Evolutionary conservation across 805 yeast species (phyloP).

Genomic region (Ogataea pini): DNA sequence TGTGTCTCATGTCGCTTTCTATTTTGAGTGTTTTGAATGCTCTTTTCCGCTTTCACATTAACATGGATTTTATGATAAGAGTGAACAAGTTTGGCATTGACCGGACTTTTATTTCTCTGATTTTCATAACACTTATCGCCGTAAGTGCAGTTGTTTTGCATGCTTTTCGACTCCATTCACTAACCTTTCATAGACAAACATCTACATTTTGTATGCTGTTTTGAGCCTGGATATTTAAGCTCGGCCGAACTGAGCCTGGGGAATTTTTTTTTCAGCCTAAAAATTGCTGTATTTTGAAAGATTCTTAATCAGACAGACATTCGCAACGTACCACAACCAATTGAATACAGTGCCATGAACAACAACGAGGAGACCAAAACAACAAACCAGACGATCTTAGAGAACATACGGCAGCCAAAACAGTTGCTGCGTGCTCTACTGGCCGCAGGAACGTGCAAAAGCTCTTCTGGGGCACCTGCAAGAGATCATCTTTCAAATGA

Average conservation of each 20-base stretch:
- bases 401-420: neutral
- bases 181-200: constrained; percentile 4
- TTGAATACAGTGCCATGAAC: neutral
- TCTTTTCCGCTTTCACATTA: constrained; percentile 18
- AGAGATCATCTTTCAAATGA: constrained; percentile 65
- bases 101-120: constrained; percentile 12
- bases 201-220: constrained; percentile 1
- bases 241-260: neutral
- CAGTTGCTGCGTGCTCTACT: neutral
- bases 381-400: too few species aligned
- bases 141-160: constrained; percentile 11
- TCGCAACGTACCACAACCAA: too few species aligned
- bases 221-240: neutral
- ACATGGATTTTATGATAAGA: constrained; percentile 20
- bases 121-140: constrained; percentile 11
- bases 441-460: neutral
- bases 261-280: neutral
- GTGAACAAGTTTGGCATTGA: constrained; percentile 22
- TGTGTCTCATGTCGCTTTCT: constrained; percentile 14
- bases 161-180: neutral
- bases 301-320: too few species aligned
- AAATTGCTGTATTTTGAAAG: neutral
- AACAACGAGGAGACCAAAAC: neutral
- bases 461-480: constrained; percentile 44
- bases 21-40: constrained; percentile 14